A percentile compares a stretch with the other conserved stretches of the same genome.
These are phyloP conservation scores for Stygiomarasmius scandens DNA, from an alignment of 1,284 basidiomycete genomes.

Conservation along the genomic window DNA sequence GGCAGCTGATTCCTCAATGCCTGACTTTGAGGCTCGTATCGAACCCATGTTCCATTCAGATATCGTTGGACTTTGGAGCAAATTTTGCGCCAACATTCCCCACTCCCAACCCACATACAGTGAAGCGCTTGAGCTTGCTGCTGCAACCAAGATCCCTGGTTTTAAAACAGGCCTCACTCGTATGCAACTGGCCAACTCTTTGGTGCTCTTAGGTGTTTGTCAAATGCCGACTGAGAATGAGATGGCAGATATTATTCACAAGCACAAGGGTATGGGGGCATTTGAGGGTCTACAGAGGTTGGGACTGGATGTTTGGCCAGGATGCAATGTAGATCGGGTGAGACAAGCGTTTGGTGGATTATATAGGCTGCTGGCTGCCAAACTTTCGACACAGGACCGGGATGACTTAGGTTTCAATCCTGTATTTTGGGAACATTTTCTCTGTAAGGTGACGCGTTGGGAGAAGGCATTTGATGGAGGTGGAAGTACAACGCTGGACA, in stretches of 20 bases:
- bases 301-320: background rate
- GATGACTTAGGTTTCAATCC: slow-evolving; percentile 4
- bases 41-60: slow-evolving; percentile 3
- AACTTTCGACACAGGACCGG: slow-evolving; percentile 6
- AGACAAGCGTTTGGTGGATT: background rate
- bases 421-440: slow-evolving; percentile 16
- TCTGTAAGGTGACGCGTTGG: slow-evolving; percentile 19
- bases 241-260: background rate
- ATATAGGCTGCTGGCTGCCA: background rate
- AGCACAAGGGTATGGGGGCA: background rate
- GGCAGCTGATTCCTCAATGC: background rate
- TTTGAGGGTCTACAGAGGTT: background rate
- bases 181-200: slow-evolving; percentile 17
- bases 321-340: background rate
- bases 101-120: background rate
- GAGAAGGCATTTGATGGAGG: background rate
- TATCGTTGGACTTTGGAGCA: background rate
- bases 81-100: background rate
- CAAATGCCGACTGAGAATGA: background rate
- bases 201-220: slow-evolving; percentile 2
- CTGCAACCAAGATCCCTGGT: background rate
- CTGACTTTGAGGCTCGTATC: background rate
- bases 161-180: slow-evolving; percentile 10
- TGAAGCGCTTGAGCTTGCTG: slow-evolving; percentile 1
- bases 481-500: too few relatives aligned